These are phyloP conservation scores for Chenopodium formosanum DNA, from an alignment of 148 eudicot genomes.

Conservation along the genomic window DNA sequence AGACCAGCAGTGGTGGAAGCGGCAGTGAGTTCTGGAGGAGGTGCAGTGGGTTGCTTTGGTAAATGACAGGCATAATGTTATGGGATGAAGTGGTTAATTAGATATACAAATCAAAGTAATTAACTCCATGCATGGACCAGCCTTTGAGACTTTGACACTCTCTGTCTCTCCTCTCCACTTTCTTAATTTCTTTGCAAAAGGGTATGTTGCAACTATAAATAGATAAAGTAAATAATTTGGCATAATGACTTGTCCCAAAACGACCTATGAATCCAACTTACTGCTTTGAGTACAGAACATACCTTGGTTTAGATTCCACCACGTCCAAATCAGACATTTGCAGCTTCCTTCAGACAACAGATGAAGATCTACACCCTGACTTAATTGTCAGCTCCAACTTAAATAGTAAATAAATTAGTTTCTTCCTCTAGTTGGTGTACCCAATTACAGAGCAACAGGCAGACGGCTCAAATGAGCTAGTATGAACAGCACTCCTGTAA, in stretches of 20 bases:
- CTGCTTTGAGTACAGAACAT: slow-evolving; percentile 1
- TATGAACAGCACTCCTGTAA: slow-evolving; percentile 3
- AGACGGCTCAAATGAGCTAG: background rate
- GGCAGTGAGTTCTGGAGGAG: no score
- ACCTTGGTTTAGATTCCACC: slow-evolving; percentile 34
- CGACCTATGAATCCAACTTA: background rate
- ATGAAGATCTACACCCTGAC: background rate
- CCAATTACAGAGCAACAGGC: background rate
- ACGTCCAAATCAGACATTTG: slow-evolving; percentile 37
- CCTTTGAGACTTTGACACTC: no score
- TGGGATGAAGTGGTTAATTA: no score
- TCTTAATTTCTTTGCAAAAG: no score
- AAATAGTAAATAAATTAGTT: background rate
- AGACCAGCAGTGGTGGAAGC: no score
- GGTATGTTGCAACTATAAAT: no score
- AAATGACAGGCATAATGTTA: no score
- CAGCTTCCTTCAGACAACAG: background rate
- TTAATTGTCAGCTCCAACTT: slow-evolving; percentile 13
- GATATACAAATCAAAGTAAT: no score
- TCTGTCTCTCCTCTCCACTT: no score
- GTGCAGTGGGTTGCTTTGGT: no score
- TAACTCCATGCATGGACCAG: no score
- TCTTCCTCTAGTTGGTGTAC: background rate
- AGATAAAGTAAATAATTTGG: background rate
- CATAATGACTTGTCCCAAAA: background rate